phyloP scores from a whole-genome alignment of 2,329 filamentous ascomycete genomes.

The Clarireedia paspali region DNA sequence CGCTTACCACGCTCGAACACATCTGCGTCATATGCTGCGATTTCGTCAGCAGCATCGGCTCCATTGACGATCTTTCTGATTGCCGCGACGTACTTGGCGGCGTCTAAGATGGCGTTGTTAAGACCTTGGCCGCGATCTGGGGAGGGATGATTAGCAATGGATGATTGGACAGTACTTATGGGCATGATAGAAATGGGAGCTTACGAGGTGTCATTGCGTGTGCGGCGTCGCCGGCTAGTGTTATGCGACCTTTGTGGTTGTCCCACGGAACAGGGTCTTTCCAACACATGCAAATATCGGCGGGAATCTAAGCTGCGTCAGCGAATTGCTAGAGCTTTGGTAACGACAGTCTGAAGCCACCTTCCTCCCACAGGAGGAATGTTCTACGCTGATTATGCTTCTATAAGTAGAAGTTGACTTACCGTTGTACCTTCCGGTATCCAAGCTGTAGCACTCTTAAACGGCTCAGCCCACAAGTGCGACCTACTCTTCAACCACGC shows the following conservation, averaged over 20 bases:
- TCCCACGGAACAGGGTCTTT: conserved; percentile 1
- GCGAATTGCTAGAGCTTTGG: background rate
- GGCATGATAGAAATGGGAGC: background rate
- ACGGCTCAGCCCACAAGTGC: background rate
- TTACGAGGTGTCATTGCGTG: conserved; percentile 6
- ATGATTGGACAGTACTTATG: background rate
- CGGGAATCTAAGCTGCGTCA: background rate
- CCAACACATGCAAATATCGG: background rate
- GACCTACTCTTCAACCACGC: background rate
- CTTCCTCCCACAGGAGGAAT: background rate
- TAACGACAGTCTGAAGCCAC: background rate
- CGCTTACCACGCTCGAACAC: background rate
- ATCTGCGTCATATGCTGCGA: background rate
- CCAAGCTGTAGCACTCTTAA: conserved; percentile 1
- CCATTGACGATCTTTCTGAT: conserved; percentile 1
- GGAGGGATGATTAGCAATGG: background rate
- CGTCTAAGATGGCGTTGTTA: conserved; percentile 7
- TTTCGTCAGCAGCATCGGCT: background rate
- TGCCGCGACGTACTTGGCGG: background rate
- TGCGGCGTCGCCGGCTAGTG: conserved; percentile 5
- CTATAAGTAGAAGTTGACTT: background rate
- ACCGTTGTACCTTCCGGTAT: background rate
- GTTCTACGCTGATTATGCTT: no score
- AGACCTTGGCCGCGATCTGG: conserved; percentile 10
- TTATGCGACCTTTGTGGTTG: background rate